phyloP scores from a whole-genome alignment of 495 filamentous ascomycete species.

The Corynascus novoguineensis region DNA sequence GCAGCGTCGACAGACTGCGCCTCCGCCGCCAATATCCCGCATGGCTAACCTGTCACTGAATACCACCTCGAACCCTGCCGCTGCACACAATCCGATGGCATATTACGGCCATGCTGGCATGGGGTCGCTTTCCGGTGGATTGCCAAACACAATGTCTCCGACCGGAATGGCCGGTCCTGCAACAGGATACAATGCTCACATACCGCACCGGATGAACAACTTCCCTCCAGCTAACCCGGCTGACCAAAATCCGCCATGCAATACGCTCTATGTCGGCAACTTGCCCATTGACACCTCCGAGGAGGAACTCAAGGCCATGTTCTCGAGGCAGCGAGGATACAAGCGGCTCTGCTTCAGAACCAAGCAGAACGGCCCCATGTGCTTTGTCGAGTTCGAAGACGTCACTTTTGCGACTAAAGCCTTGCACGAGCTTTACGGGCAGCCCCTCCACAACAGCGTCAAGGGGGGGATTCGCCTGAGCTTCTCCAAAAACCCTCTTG shows the following conservation, averaged over 20 bases:
- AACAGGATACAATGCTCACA: constrained; percentile 48
- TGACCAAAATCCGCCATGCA: constrained; percentile 96
- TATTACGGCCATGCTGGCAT: constrained; percentile 45
- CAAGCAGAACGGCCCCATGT: constrained; percentile 98
- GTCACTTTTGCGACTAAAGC: constrained; percentile 90
- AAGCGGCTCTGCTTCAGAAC: constrained; percentile 96
- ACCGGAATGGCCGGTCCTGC: constrained; percentile 44
- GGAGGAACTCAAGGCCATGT: constrained; percentile 92
- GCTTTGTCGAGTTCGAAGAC: constrained; percentile 98
- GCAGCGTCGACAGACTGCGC: constrained; percentile 66
- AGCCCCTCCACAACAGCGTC: constrained; percentile 81
- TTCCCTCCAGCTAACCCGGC: constrained; percentile 90
- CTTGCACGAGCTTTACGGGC: constrained; percentile 85
- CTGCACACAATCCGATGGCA: constrained; percentile 45
- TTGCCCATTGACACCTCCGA: constrained; percentile 90
- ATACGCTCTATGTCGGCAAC: constrained; percentile 96
- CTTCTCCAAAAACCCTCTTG: constrained; percentile 96
- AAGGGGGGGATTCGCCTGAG: constrained; percentile 97
- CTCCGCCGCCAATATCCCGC: constrained; percentile 65
- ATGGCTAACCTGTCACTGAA: constrained; percentile 68
- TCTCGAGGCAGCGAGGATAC: constrained; percentile 91
- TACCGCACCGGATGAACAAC: constrained; percentile 58
- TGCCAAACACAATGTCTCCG: constrained; percentile 54
- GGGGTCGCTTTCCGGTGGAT: constrained; percentile 42
- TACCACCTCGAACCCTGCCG: constrained; percentile 56